Percentiles rank a stretch among this genome's conserved stretches.
Conservation (phyloP, 2,329 filamentous ascomycete species). For the Xylaria sp. region DNA sequence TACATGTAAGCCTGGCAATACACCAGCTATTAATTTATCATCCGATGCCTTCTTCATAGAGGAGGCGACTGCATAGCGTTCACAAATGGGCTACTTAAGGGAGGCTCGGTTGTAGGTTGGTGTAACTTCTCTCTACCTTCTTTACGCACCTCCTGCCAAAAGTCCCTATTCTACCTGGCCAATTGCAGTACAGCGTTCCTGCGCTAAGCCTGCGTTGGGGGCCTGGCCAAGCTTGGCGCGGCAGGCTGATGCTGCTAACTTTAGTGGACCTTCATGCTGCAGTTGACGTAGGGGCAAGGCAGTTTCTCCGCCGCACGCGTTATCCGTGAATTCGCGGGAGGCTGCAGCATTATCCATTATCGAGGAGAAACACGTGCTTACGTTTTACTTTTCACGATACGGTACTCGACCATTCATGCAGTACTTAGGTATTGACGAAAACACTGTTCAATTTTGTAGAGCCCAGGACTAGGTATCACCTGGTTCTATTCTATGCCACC, state of each 20-base stretch:
- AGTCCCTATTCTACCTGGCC: not conserved
- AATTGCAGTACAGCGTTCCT: conserved; percentile 2
- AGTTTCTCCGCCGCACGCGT: conserved; percentile 16
- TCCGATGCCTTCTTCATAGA: not conserved
- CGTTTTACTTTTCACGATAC: conserved; percentile 1
- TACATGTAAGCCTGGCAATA: not conserved
- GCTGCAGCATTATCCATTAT: conserved; percentile 7
- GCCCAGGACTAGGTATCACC: not conserved
- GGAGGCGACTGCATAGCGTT: not conserved
- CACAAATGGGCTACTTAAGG: not conserved
- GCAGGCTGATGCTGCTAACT: conserved; percentile 16
- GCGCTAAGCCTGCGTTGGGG: not conserved
- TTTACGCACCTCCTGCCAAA: not conserved
- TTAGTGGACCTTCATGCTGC: conserved; percentile 1
- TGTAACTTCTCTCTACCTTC: not conserved
- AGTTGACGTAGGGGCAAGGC: conserved; percentile 14
- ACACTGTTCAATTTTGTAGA: not conserved
- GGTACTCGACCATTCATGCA: not conserved
- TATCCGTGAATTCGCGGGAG: not conserved
- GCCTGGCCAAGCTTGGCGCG: conserved; percentile 16
- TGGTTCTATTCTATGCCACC: not conserved
- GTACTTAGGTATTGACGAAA: not conserved
- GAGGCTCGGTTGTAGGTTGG: not conserved
- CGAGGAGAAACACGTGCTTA: not conserved
- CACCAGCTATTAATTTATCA: not conserved